phyloP scores from a whole-genome alignment of 495 filamentous ascomycete genomes.

The Evansstolkia leycettana region DNA sequence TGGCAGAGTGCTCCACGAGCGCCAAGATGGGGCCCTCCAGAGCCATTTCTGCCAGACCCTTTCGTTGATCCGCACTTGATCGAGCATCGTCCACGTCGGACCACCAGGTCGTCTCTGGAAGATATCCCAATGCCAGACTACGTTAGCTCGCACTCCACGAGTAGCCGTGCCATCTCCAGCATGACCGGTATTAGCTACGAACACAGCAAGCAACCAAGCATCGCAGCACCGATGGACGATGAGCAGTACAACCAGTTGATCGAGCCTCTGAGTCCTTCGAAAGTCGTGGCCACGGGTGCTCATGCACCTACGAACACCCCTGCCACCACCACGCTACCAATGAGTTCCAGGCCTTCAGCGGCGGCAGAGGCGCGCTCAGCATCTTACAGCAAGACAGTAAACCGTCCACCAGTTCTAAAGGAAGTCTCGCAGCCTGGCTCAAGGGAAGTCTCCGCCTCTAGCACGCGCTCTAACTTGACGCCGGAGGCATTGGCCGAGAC shows the following conservation, averaged over 20 bases:
- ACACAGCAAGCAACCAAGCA: conserved; percentile 30
- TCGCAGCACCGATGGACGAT: conserved; percentile 20
- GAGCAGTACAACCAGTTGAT: conserved; percentile 30
- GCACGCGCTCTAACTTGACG: conserved; percentile 12
- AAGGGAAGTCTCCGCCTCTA: conserved; percentile 23
- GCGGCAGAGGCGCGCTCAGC: conserved; percentile 21
- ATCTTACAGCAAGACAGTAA: conserved; percentile 14
- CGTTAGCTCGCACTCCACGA: conserved; percentile 22
- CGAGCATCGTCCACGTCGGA: conserved; percentile 18
- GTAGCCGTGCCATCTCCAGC: conserved; percentile 31
- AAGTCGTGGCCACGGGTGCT: conserved; percentile 17
- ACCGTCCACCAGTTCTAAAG: conserved; percentile 10
- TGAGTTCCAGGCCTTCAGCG: conserved; percentile 15
- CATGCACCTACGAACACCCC: conserved; percentile 33
- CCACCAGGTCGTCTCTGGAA: conserved; percentile 29
- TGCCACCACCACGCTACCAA: conserved; percentile 12
- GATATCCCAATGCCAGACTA: conserved; percentile 46
- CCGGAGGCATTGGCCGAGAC: conserved; percentile 5
- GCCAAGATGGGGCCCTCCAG: conserved; percentile 12
- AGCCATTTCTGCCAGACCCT: conserved; percentile 19
- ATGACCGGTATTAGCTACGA: conserved; percentile 34
- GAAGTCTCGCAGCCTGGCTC: conserved; percentile 15
- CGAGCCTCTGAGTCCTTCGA: conserved; percentile 29
- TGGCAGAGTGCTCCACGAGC: conserved; percentile 7
- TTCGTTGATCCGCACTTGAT: conserved; percentile 24